phyloP scores from a whole-genome alignment of 768 basidiomycete species.

The Imleria badia region DNA sequence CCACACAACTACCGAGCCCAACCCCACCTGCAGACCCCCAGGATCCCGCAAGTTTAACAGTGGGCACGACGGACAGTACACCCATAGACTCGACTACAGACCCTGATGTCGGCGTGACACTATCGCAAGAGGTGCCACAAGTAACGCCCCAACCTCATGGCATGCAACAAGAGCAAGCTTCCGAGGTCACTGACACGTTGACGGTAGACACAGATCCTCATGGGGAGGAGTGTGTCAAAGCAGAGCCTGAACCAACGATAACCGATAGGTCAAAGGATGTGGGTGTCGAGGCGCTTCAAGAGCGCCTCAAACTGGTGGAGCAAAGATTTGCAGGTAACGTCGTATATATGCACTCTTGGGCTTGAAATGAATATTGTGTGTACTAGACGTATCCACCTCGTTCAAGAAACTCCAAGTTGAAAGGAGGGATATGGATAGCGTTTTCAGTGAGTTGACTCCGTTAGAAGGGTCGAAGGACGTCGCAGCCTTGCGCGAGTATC shows the following conservation, averaged over 20 bases:
- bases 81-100: background rate
- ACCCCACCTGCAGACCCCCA: background rate
- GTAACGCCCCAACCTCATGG: background rate
- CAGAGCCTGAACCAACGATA: background rate
- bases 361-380: background rate
- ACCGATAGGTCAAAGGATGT: conserved; percentile 6
- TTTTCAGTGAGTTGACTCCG: conserved; percentile 71
- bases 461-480: conserved; percentile 63
- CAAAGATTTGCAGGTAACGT: conserved; percentile 69
- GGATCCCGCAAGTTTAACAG: background rate
- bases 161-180: background rate
- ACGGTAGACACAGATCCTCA: background rate
- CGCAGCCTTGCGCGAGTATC: conserved; percentile 69
- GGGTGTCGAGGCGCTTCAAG: conserved; percentile 59
- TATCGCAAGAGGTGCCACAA: background rate
- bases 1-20: background rate
- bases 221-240: background rate
- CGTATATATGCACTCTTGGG: background rate
- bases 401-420: conserved; percentile 76
- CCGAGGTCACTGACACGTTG: background rate
- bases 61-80: background rate
- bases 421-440: conserved; percentile 62
- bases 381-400: conserved; percentile 73
- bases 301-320: conserved; percentile 68
- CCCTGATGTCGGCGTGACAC: background rate